phyloP scores from a whole-genome alignment of 768 basidiomycete species.

The Tylopilus sp. region DNA sequence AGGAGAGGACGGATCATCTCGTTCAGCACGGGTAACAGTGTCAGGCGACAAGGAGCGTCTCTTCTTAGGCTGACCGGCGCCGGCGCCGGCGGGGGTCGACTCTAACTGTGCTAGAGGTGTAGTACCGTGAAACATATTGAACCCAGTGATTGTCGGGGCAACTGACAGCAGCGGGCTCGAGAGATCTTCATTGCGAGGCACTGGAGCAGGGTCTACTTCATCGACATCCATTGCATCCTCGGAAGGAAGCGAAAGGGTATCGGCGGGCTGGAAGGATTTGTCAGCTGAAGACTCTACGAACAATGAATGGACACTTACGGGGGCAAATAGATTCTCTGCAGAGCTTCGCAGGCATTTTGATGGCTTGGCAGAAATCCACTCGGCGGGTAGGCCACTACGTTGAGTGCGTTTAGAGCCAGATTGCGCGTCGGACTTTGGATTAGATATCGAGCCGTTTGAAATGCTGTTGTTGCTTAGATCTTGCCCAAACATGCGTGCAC shows the following conservation, averaged over 20 bases:
- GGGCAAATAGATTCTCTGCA: conserved; percentile 28
- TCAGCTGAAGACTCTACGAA: conserved; percentile 13
- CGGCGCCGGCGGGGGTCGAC: conserved; percentile 34
- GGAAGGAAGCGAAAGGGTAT: conserved; percentile 41
- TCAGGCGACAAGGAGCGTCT: conserved; percentile 62
- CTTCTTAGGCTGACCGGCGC: conserved; percentile 44
- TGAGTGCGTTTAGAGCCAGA: conserved; percentile 53
- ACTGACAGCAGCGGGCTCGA: conserved; percentile 44
- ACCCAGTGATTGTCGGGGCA: conserved; percentile 49
- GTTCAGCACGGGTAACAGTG: conserved; percentile 34
- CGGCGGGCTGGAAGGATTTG: conserved; percentile 26
- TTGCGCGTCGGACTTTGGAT: conserved; percentile 28
- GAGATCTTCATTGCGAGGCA: conserved; percentile 32
- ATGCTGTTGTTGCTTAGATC: conserved; percentile 61
- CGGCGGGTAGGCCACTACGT: conserved; percentile 58
- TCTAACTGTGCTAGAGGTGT: conserved; percentile 49
- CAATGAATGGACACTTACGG: conserved; percentile 20
- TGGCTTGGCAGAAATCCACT: conserved; percentile 47
- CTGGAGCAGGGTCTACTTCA: conserved; percentile 64
- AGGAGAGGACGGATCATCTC: conserved; percentile 47
- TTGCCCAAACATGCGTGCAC: conserved; percentile 66
- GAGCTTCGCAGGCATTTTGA: conserved; percentile 18
- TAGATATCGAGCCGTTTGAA: conserved; percentile 32
- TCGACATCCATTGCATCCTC: conserved; percentile 84
- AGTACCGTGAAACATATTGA: conserved; percentile 61